Evolutionary conservation across 192 early-diverging fungal species (phyloP), one percentile per base, ranked within the genome.

Genomic region (Coemansia sp.): DNA sequence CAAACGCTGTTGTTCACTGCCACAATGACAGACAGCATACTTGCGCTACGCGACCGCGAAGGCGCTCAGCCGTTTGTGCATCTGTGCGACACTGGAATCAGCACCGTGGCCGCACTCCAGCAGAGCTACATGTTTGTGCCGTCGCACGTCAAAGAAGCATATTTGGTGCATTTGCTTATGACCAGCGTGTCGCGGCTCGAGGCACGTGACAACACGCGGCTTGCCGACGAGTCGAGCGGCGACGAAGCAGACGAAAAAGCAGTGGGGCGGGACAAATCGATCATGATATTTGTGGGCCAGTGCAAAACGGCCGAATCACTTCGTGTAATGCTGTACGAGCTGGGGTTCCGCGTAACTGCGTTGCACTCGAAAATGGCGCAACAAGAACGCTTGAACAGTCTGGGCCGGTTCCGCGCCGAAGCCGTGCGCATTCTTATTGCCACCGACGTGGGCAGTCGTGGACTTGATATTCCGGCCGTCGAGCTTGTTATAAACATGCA

Each of bases 361-460:
- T 64, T 99, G 59, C 98, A 99, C 66, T 90, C 91, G 1, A 87
- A 91, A 58, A 95, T 99, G 94, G 73, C 91, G 57, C 98, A 98
- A 66, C 84, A 86, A 22, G 92, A 98, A 65, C 86, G 98, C 36
- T 68, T 97, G 12, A 88, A 88, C 53, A 96, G 94, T 22, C 66
- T 99, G 37, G 94, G 90, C 19, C 92, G 93, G 79, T 99, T 99
- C 84, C 89, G 92, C 38, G 85, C 90, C 26, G 88, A 89, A 51
- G 89, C 93, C 10, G 89, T 95, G 15, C 86, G 87, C 37, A 90
- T 99, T 28, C 78, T 99, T 26, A 86, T 99, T 20, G 91, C 95
- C 20, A 99, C 98, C 0, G 98, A 99, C 75, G 98, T 99, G 21
- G 98, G 93, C 52, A 90, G 89, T 81, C 91, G 96, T 85, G 97